Evolutionary conservation across 768 basidiomycete genomes (phyloP).

Genomic region (Suillus fuscotomentosus): DNA sequence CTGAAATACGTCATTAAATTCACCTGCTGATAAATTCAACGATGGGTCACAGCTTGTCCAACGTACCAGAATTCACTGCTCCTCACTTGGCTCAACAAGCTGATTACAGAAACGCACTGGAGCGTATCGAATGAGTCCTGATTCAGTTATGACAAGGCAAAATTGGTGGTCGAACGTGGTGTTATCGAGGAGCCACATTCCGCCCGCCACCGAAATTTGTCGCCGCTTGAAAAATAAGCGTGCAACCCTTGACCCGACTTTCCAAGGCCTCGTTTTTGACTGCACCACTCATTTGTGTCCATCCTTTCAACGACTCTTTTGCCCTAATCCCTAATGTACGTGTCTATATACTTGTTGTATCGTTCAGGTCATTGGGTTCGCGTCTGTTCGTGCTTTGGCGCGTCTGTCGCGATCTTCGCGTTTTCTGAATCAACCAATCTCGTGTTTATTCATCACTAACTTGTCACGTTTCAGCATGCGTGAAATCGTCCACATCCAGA

Average conservation of each 20-base stretch:
- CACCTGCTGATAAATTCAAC: background rate
- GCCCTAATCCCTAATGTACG: slow-evolving; percentile 29
- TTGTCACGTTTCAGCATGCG: slow-evolving; percentile 68
- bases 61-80: background rate
- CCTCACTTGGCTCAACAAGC: background rate
- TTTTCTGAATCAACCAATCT: slow-evolving; percentile 19
- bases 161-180: background rate
- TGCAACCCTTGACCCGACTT: slow-evolving; percentile 36
- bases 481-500: slow-evolving; percentile 99
- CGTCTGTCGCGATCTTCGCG: slow-evolving; percentile 23
- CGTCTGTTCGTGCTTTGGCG: slow-evolving; percentile 24
- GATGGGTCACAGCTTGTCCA: background rate
- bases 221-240: slow-evolving; percentile 38
- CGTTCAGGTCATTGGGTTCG: background rate
- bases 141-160: background rate
- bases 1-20: slow-evolving; percentile 1
- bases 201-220: slow-evolving; percentile 24
- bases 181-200: slow-evolving; percentile 6
- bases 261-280: slow-evolving; percentile 31
- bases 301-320: slow-evolving; percentile 29
- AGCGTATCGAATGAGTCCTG: background rate
- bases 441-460: slow-evolving; percentile 21
- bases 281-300: slow-evolving; percentile 32
- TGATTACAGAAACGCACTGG: background rate
- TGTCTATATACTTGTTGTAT: slow-evolving; percentile 15